Base-by-base conservation (phyloP, 2,329 filamentous ascomycete species). In the Chaetomium strumarium region DNA sequence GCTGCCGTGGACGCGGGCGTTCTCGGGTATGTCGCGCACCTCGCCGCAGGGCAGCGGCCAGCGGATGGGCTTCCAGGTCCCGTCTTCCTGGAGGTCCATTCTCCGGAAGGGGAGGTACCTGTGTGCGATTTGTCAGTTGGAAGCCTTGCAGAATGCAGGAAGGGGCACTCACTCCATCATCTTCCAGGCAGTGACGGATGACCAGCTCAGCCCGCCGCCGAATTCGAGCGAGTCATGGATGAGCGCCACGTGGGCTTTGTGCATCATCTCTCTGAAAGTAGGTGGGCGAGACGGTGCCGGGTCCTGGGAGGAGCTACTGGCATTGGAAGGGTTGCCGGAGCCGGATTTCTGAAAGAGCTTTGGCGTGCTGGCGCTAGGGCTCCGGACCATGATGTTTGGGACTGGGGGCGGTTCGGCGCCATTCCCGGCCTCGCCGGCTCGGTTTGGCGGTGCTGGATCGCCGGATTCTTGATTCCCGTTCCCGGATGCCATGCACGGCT, bases 21-120 rank as follows among this genome's bases (percentile, higher is more conserved):
- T 75, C 9, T 79, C 68, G 0, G 88, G 88, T 1, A 93, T 83
- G 62, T 93, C 88, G 14, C 88, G 79, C 0, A 85, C 81, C 68
- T 92, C 88, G 10, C 88, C 89, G 30, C 83, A 80, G 0, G 88
- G 88, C 2, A 92, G 70, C 0, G 88, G 88, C 86, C 88, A 92
- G 9, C 83, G 76, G 59, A 93, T 92, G 0, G 86, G 84, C 66
- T 82, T 84, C 88, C 89, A 93, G 0, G 80, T 81, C 0, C 86
- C 86, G 56, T 91, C 85, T 0, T 72, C 55, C 56, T 83, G 81
- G 8, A 92, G 71, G 60, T 92, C 88, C 85, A 93, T 91, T 20
- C 88, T 76, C 1, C 86, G 78, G 69, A 92, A 91, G 0, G 88
- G 88, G 20, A 92, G 72, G 65, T 86, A 90, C 30, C 56, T 58